Conservation (phyloP, 805 yeast genomes). For the Zygoascus ofunaensis region DNA sequence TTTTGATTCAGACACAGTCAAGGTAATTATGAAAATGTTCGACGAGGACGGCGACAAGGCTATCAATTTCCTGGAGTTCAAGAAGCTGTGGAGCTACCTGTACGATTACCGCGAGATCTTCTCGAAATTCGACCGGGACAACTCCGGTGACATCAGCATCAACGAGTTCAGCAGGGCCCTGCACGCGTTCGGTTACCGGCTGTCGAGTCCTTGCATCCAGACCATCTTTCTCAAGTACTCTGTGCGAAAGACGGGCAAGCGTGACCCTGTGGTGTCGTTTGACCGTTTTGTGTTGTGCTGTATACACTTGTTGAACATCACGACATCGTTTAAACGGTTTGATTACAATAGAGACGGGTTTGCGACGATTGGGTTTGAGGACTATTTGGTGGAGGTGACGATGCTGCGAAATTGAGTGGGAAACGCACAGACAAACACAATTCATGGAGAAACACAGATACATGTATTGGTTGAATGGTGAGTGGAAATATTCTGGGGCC, state of each 20-base stretch:
- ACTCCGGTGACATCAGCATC: conserved; percentile 50
- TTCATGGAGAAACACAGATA: no score
- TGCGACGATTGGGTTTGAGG: conserved; percentile 31
- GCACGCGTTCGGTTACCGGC: conserved; percentile 55
- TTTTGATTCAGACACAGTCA: conserved; percentile 51
- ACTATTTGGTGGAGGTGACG: conserved; percentile 29
- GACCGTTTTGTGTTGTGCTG: conserved; percentile 76
- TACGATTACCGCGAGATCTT: conserved; percentile 59
- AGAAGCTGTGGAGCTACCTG: conserved; percentile 58
- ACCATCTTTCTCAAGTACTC: conserved; percentile 52
- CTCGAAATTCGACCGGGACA: conserved; percentile 50
- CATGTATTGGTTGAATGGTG: no score
- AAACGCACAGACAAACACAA: no score
- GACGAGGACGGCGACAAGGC: conserved; percentile 40
- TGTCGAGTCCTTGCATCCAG: conserved; percentile 47
- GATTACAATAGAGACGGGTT: conserved; percentile 65
- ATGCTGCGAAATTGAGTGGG: conserved; percentile 20
- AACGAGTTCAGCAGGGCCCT: conserved; percentile 56
- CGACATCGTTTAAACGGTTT: conserved; percentile 69
- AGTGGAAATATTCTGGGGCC: no score
- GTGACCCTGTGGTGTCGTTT: conserved; percentile 43
- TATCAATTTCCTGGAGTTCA: conserved; percentile 50
- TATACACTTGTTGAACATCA: conserved; percentile 65
- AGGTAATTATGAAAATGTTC: conserved; percentile 54
- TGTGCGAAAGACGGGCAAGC: conserved; percentile 19